Base-by-base conservation (phyloP, 495 filamentous ascomycete genomes). In the Penicillium waksmanii region DNA sequence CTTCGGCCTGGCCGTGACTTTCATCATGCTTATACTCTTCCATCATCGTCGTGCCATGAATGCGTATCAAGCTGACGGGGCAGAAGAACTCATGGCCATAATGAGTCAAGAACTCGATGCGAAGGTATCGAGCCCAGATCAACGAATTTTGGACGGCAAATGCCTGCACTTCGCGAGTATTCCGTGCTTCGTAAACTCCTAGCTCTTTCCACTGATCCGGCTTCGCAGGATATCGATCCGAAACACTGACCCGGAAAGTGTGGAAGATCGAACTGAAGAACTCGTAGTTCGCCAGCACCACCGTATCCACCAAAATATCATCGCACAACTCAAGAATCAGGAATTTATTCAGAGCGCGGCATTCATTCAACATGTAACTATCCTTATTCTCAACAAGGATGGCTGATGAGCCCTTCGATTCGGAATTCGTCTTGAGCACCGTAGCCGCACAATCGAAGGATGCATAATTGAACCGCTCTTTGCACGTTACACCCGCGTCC, bases 201-300 rank as follows among this genome's bases (percentile, higher is more conserved):
- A 98, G 72, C 40, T 91, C 87, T 58, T 89, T 90, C 95, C 95
- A 98, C 63, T 93, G 92, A 46, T 96, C 93, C 48, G 85, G 69
- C 71, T 97, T 97, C 31, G 94, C 89, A 3, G 95, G 95, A 71
- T 97, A 97, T 35, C 90, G 85, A 73, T 97, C 95, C 34, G 92
- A 91, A 21, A 97, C 93, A 67, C 89, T 92, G 53, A 98, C 86
- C 18, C 90, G 82, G 71, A 98, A 96, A 19, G 85, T 89, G 54
- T 91, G 89, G 66, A 98, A 91, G 81, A 96, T 97, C 60, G 91
- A 96, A 52, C 91, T 96, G 77, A 98, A 98, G 79, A 98, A 98
- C 73, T 97, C 95, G 71, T 94, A 98, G 73, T 98, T 98, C 43
- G 95, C 94, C 18, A 98, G 82, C 2, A 97, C 95, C 33, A 98